Base-by-base conservation (phyloP, 2,329 filamentous ascomycete genomes). In the Dactylellina drechsleri region DNA sequence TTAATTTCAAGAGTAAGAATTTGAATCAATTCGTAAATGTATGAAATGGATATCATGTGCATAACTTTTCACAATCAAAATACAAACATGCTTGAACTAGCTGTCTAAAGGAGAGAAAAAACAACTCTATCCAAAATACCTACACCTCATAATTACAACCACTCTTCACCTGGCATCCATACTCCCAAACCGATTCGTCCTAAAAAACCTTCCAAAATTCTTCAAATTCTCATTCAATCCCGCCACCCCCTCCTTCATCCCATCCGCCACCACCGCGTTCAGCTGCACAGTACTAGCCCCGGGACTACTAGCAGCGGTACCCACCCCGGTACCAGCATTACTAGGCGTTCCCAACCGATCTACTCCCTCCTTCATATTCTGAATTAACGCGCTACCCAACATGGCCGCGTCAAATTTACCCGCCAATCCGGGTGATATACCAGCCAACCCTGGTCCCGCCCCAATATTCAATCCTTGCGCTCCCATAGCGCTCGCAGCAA, bases 121-220 rank as follows among this genome's bases (percentile, higher is more conserved):
- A 36, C 6, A 10, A n/a, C n/a, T 36, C 31, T 36, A 36, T 36
- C 31, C 31, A 36, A 36, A 36, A 36, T 36, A 36, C 10, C 23
- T 23, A 23, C 23, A 23, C 2, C n/a, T n/a, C 23, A 23, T 23
- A 23, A 23, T 2, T 23, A 23, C 31, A 36, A 10, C 2, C 6
- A 5, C 31, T 47, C n/a, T 43, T 43, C 43, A 68, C 45, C 62
- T 67, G 31, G 54, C 64, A 60, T 75, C 71, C 15, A 75, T 59
- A 23, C 71, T 75, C 20, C 71, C 71, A 68, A 75, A 75, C 40
- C 64, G 40, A 16, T 60, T 53, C 10, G 59, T 43, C 36, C 66
- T 76, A 41, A 76, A 76, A 40, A 76, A 76, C 49, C 72, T 60
- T 12, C 72, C 72, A 71, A 76, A 76, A 50, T 76, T 76, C 57